These are phyloP conservation scores for Sclerotinia borealis DNA, from an alignment of 2,329 filamentous ascomycete species.

Conservation along the genomic window DNA sequence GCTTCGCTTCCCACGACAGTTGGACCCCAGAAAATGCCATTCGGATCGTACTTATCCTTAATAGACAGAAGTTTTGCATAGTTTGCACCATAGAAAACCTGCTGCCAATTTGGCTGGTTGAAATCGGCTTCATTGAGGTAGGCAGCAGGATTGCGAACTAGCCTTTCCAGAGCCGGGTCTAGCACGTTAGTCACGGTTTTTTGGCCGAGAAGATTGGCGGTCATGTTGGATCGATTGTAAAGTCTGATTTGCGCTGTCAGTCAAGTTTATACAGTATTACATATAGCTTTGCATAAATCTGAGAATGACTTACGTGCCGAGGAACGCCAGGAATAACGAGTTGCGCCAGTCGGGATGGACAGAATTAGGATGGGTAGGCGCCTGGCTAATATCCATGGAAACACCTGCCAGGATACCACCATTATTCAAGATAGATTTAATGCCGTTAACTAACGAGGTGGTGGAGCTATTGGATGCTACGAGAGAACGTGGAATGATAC, in stretches of 20 bases:
- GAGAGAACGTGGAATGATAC: constrained; percentile 6
- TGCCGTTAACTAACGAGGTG: neutral
- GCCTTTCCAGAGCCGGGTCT: neutral
- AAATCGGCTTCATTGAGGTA: constrained; percentile 47
- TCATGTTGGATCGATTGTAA: neutral
- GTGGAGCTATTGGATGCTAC: constrained; percentile 1
- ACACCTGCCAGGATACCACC: constrained; percentile 9
- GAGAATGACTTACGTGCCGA: constrained; percentile 6
- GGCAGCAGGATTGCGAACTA: neutral
- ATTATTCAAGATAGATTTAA: constrained; percentile 6
- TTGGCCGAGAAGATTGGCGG: neutral
- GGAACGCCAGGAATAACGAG: constrained; percentile 10
- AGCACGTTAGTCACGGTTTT: neutral
- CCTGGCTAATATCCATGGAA: constrained; percentile 8
- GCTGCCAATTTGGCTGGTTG: constrained; percentile 37
- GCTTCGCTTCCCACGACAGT: neutral
- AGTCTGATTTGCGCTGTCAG: neutral
- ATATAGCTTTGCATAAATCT: neutral
- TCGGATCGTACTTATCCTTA: constrained; percentile 15
- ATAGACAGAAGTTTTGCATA: constrained; percentile 11
- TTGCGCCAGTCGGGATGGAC: constrained; percentile 9
- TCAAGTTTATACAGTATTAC: neutral
- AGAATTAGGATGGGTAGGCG: neutral
- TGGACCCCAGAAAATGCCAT: neutral
- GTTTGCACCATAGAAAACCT: constrained; percentile 37